Evolutionary conservation across 148 eudicot species (phyloP).

Genomic region (Silene uniflora): DNA sequence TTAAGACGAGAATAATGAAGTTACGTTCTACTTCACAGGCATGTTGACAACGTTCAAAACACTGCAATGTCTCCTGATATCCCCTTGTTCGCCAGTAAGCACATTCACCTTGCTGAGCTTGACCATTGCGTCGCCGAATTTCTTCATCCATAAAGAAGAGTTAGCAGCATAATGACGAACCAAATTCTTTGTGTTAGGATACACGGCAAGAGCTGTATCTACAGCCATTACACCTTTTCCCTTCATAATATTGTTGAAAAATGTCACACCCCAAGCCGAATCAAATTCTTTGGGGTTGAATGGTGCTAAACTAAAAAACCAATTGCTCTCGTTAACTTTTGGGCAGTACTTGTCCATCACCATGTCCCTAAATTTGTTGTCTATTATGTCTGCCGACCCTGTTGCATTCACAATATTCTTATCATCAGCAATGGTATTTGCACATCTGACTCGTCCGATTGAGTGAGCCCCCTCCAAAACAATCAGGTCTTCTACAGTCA

Average conservation of each 20-base stretch:
- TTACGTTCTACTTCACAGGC: neutral
- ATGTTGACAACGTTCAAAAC: conserved; percentile 12
- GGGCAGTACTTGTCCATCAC: conserved; percentile 8
- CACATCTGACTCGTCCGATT: conserved; percentile 18
- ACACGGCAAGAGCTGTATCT: conserved; percentile 5
- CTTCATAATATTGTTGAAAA: conserved; percentile 2
- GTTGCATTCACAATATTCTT: neutral
- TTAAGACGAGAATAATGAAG: neutral
- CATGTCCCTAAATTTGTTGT: conserved; percentile 6
- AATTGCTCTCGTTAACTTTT: neutral
- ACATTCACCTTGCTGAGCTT: conserved; percentile 25
- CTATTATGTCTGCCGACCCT: neutral
- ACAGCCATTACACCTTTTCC: conserved; percentile 4
- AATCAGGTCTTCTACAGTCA: conserved; percentile 17
- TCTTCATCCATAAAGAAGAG: neutral
- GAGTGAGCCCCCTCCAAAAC: conserved; percentile 26
- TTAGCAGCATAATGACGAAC: conserved; percentile 1
- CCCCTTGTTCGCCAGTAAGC: conserved; percentile 20
- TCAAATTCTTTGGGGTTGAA: conserved; percentile 1
- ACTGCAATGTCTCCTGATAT: conserved; percentile 14
- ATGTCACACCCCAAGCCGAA: conserved; percentile 18
- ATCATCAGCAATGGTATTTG: neutral
- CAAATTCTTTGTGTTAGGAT: conserved; percentile 10
- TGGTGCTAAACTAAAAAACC: neutral
- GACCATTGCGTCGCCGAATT: conserved; percentile 22